Conservation (phyloP, 495 filamentous ascomycete genomes). For the Rhizodiscina lignyota region DNA sequence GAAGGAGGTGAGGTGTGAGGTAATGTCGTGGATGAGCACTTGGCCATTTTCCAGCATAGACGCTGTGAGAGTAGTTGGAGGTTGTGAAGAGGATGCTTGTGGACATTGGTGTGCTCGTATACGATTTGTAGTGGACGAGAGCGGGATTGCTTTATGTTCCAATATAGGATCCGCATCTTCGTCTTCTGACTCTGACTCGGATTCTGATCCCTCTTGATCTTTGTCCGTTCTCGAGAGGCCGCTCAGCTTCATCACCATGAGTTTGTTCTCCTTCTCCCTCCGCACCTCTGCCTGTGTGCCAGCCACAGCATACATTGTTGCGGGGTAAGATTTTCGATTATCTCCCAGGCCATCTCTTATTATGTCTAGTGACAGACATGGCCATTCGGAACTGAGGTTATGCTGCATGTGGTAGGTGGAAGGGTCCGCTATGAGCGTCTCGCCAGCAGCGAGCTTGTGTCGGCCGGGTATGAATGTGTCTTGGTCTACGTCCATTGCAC, state of each 20-base stretch:
- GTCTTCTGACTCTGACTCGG: slow-evolving; percentile 58
- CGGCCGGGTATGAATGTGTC: slow-evolving; percentile 87
- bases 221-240: slow-evolving; percentile 73
- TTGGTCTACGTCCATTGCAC: slow-evolving; percentile 81
- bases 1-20: slow-evolving; percentile 70
- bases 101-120: slow-evolving; percentile 70
- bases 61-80: slow-evolving; percentile 68
- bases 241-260: slow-evolving; percentile 92
- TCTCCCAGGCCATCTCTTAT: slow-evolving; percentile 77
- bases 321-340: slow-evolving; percentile 76
- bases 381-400: slow-evolving; percentile 80
- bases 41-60: slow-evolving; percentile 79
- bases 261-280: slow-evolving; percentile 67
- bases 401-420: slow-evolving; percentile 95
- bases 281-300: slow-evolving; percentile 77
- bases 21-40: slow-evolving; percentile 86
- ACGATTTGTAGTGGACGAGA: slow-evolving; percentile 77
- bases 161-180: slow-evolving; percentile 80
- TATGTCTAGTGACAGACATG: slow-evolving; percentile 91
- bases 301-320: slow-evolving; percentile 81
- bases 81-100: slow-evolving; percentile 45
- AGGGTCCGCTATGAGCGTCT: slow-evolving; percentile 77
- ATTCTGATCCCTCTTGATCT: slow-evolving; percentile 41
- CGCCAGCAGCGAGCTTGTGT: slow-evolving; percentile 68
- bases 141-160: slow-evolving; percentile 74